These are phyloP conservation scores for Saururus chinensis DNA, from an alignment of 164 flowering plant genomes.

Conservation along the genomic window DNA sequence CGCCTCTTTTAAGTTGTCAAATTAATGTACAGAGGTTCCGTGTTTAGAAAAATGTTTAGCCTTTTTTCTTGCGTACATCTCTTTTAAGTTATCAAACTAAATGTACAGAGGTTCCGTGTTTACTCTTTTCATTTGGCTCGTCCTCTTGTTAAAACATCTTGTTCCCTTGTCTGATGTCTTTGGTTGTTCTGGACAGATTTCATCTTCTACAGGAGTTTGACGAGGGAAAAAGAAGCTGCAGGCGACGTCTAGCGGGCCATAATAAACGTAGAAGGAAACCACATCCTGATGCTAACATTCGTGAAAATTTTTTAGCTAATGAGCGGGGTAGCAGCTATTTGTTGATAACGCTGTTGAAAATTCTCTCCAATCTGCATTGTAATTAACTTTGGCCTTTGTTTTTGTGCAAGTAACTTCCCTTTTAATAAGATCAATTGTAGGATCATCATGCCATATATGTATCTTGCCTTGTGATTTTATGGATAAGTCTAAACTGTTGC, in stretches of 20 bases:
- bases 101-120: no score
- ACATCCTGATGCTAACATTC: slow-evolving; percentile 50
- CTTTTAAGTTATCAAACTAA: no score
- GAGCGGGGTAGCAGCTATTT: slow-evolving; percentile 53
- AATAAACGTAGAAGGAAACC: slow-evolving; percentile 87
- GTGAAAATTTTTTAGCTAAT: slow-evolving; percentile 36
- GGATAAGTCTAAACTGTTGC: not conserved
- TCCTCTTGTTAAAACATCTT: no score
- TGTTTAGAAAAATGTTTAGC: no score
- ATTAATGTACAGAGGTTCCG: no score
- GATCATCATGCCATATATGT: no score
- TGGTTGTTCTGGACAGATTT: slow-evolving; percentile 43
- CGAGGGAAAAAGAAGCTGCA: slow-evolving; percentile 92
- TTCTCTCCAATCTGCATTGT: slow-evolving; percentile 77
- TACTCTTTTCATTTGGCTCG: no score
- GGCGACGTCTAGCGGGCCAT: slow-evolving; percentile 93
- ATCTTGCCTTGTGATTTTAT: not conserved
- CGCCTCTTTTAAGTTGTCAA: no score
- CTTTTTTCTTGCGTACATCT: no score
- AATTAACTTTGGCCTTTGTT: slow-evolving; percentile 18
- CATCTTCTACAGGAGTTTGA: slow-evolving; percentile 95
- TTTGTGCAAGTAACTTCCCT: no score
- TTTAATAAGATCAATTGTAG: not conserved
- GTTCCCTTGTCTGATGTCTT: not conserved
- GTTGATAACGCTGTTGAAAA: slow-evolving; percentile 52